Evolutionary conservation across 176 grass and related monocot species (phyloP).

Genomic region (Carex scoparia): DNA sequence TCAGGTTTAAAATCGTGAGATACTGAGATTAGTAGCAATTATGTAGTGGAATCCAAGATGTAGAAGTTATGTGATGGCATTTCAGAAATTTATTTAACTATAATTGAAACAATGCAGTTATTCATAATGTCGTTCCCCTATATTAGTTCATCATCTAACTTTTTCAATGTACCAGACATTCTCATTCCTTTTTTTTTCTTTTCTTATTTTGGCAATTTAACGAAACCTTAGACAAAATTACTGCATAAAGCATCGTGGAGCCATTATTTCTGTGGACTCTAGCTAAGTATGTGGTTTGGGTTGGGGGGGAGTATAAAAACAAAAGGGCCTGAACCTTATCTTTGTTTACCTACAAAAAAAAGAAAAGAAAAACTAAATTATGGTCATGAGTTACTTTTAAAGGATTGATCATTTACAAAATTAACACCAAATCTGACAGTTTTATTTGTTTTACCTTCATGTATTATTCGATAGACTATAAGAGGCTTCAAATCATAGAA

Average conservation of each 20-base stretch:
- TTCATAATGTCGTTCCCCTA: neutral
- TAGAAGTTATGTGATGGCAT: neutral
- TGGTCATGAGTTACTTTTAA: neutral
- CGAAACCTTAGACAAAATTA: neutral
- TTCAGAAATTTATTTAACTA: neutral
- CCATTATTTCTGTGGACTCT: neutral
- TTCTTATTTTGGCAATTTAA: neutral
- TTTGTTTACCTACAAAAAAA: neutral
- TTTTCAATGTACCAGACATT: neutral
- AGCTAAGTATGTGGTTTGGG: too few relatives aligned
- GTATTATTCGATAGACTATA: neutral
- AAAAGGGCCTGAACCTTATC: neutral
- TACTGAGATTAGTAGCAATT: neutral
- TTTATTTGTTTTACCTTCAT: neutral
- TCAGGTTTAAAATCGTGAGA: constrained; percentile 20
- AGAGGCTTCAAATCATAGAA: neutral
- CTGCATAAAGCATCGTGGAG: neutral
- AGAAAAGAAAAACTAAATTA: neutral
- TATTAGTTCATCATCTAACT: neutral
- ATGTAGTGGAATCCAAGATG: neutral
- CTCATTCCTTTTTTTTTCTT: neutral
- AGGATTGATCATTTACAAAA: neutral
- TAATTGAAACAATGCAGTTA: neutral
- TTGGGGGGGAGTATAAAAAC: too few relatives aligned
- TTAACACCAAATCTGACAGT: neutral